phyloP scores from a whole-genome alignment of 768 basidiomycete species.

The Leccinum aurantiacum region DNA sequence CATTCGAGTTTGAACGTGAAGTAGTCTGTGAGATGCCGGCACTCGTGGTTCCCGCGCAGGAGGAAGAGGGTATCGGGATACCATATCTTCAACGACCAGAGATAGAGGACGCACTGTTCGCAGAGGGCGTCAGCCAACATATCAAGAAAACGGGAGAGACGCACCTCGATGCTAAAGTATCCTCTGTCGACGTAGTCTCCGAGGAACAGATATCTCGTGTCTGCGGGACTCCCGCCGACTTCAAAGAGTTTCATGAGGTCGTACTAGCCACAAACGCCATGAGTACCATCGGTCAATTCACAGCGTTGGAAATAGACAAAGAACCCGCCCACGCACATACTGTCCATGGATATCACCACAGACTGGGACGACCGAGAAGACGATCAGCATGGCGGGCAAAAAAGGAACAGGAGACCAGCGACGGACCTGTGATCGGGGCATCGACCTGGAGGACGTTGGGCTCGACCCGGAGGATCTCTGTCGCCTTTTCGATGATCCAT shows the following conservation, averaged over 20 bases:
- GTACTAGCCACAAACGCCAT: slow-evolving; percentile 48
- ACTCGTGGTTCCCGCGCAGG: slow-evolving; percentile 97
- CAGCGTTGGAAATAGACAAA: slow-evolving; percentile 6
- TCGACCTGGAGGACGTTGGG: slow-evolving; percentile 92
- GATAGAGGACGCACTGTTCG: slow-evolving; percentile 87
- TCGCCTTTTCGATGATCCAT: slow-evolving; percentile 88
- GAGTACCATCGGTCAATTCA: slow-evolving; percentile 18
- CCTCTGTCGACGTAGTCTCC: slow-evolving; percentile 94
- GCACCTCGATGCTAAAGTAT: slow-evolving; percentile 90
- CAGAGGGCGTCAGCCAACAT: slow-evolving; percentile 4
- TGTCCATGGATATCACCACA: slow-evolving; percentile 99
- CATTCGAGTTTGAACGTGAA: slow-evolving; percentile 99
- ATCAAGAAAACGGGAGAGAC: slow-evolving; percentile 9
- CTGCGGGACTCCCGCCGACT: slow-evolving; percentile 91
- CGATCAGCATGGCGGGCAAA: slow-evolving; percentile 3
- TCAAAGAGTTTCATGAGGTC: slow-evolving; percentile 96
- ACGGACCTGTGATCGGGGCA: slow-evolving; percentile 91
- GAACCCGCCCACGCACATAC: slow-evolving; percentile 66
- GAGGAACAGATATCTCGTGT: slow-evolving; percentile 88
- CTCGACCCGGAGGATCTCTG: slow-evolving; percentile 79
- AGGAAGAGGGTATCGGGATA: slow-evolving; percentile 97
- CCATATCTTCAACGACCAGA: slow-evolving; percentile 99
- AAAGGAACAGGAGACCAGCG: not conserved
- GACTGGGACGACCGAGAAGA: slow-evolving; percentile 46
- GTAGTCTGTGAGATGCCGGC: slow-evolving; percentile 96